These are phyloP conservation scores for Edaphochlamys debaryana DNA, from an alignment of 139 green algal species.

Conservation along the genomic window DNA sequence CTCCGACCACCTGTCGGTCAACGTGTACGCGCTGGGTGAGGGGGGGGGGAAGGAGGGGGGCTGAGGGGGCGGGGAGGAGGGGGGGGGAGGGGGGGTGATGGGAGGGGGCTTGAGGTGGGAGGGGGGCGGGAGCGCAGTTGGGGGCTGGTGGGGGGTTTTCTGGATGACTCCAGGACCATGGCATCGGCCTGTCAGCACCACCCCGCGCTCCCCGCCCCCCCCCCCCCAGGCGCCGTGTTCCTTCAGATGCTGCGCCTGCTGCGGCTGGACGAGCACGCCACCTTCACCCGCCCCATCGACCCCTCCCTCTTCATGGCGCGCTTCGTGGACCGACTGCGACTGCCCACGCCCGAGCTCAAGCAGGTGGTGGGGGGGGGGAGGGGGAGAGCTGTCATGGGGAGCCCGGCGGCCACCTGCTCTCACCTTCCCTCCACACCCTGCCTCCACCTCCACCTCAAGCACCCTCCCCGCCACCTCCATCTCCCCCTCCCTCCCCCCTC, in stretches of 20 bases:
- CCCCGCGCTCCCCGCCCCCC: slow-evolving; percentile 53
- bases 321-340: slow-evolving; percentile 84
- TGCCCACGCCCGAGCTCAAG: slow-evolving; percentile 31
- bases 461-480: too few species aligned
- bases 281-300: slow-evolving; percentile 91
- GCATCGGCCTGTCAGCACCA: too few species aligned
- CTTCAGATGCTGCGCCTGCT: slow-evolving; percentile 92
- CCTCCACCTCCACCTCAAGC: too few species aligned
- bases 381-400: too few species aligned
- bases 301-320: slow-evolving; percentile 95
- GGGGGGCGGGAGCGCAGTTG: too few species aligned
- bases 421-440: background rate
- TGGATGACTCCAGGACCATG: too few species aligned
- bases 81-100: too few species aligned
- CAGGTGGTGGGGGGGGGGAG: background rate
- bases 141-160: too few species aligned
- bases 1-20: slow-evolving; percentile 73
- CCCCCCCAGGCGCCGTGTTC: slow-evolving; percentile 77
- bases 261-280: slow-evolving; percentile 86
- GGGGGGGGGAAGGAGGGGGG: background rate
- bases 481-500: too few species aligned
- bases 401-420: slow-evolving; percentile 1
- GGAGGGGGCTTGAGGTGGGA: too few species aligned
- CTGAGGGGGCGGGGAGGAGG: too few species aligned
- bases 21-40: slow-evolving; percentile 66